phyloP scores from a whole-genome alignment of 257 asterid genomes.

The Salvia hispanica region DNA sequence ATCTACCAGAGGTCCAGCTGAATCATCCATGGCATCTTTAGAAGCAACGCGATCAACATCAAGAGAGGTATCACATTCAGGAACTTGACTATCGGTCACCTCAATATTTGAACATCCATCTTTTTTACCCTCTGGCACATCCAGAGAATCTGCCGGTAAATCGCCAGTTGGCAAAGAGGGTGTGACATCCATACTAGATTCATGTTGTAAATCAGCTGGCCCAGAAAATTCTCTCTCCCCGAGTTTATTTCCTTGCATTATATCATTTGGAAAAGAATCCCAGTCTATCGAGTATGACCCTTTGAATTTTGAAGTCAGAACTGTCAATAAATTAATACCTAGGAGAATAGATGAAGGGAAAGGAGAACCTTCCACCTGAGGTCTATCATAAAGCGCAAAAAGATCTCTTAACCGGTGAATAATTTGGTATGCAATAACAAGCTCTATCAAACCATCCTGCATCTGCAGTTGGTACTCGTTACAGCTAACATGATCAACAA shows the following conservation, averaged over 20 bases:
- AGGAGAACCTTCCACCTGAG: conserved; percentile 95
- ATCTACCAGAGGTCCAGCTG: conserved; percentile 42
- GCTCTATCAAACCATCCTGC: conserved; percentile 90
- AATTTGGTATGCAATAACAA: conserved; percentile 84
- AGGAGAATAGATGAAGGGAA: conserved; percentile 90
- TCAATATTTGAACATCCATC: conserved; percentile 40
- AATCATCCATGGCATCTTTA: conserved; percentile 40
- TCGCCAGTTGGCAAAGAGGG: conserved; percentile 28
- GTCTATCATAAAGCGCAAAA: conserved; percentile 97
- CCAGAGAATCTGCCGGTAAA: conserved; percentile 39
- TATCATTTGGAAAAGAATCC: conserved; percentile 57
- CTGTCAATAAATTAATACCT: conserved; percentile 75
- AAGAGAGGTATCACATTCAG: conserved; percentile 36
- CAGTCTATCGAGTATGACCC: conserved; percentile 67
- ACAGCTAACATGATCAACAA: conserved; percentile 67
- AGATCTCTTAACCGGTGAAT: conserved; percentile 91
- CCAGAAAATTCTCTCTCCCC: conserved; percentile 34
- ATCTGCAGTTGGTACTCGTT: conserved; percentile 71
- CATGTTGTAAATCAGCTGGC: conserved; percentile 42
- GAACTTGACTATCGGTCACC: conserved; percentile 30
- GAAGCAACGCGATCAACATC: conserved; percentile 37
- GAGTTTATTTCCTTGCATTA: conserved; percentile 32
- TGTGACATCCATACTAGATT: conserved; percentile 31
- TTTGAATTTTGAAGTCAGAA: conserved; percentile 81
- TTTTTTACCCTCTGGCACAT: conserved; percentile 52